Base-by-base conservation (phyloP, 257 asterid species). In the Solanum pinnatisectum region DNA sequence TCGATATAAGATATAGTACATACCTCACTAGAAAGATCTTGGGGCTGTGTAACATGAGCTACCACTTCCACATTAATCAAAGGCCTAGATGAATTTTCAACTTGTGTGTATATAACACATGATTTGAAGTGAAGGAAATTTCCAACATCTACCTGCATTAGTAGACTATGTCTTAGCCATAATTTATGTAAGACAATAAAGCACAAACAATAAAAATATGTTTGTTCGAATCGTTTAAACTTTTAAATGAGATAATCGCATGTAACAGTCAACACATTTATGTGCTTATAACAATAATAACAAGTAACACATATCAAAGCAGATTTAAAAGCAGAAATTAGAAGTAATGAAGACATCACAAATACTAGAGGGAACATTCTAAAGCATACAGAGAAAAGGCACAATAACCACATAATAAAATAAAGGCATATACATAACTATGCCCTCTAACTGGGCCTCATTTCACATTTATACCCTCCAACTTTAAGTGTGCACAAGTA, bases 71-170 rank as follows among this genome's bases (percentile, higher is more conserved):
- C 98, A 52, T 94, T 94, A 59, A 96, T 96, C 91, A 93, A 85
- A 77, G 98, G 98, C 87, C 88, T 90, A 11, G 67, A 84, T 37
- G 92, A 92, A 84, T 94, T 91, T 85, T 94, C 96, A 27, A 92
- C 95, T 87, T 95, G 97, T 22, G 98, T 94, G 87, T 88, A 95
- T 92, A 96, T 46, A 88, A 96, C 96, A 49, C 96, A 93, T 11
- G 99, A 96, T 77, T 96, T 96, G 94, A 96, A 90, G 60, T 97
- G 98, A 40, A 96, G 97, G 87, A 96, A 95, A 91, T 95, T 94
- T 46, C 99, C 98, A 83, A 91, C 97, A 90, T 94, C 97, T 46
- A 96, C 98, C 99, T 96, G 96, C 89, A 84, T 71, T 81, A 87
- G 35, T 83, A 85, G 18, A 90, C 5, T 13, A 25, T n/a, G 39